Base-by-base conservation (phyloP, 2,329 filamentous ascomycete species). In the Colletotrichum nymphaeae region DNA sequence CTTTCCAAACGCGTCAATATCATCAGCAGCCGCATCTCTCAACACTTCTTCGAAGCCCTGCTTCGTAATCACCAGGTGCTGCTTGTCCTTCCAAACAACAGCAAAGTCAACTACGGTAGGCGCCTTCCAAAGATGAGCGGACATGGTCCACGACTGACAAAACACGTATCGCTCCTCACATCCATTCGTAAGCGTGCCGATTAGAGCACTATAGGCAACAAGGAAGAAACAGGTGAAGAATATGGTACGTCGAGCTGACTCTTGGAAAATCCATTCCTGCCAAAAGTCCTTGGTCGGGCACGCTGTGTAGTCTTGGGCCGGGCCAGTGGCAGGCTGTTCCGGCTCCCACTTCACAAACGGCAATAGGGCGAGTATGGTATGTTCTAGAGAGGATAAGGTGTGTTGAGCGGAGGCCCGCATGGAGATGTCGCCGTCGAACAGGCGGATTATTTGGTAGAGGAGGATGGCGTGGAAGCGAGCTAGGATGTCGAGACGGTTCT, bases 171-270 rank as follows among this genome's bases (percentile, higher is more conserved):
- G 78, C 2, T 79, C 80, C 57, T 80, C 79, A 46, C 82, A 84
- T 2, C 75, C 69, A 3, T 72, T 73, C 4, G 28, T 5, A 9
- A 69, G 69, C 3, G 77, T 75, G 2, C 80, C 81, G 2, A 79
- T 70, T n/a, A 86, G 73, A 19, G 83, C 74, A 1, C 81, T 79
- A 70, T 85, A 83, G 14, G 78, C 73, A 59, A 84, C 81, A 22
- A 83, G 64, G 65, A 89, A 83, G 56, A 87, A 88, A 74, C 86
- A 86, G 0, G 84, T 78, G 14, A 87, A 80, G 1, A 90, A 79
- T 0, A 87, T 80, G 0, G 88, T 90, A 19, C 89, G 85, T 2
- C 88, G 84, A 1, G 85, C 81, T 0, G 88, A 89, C 76, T 91
- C 89, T 12, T 88, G 83, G 24, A 89, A 81, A 3, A 88, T 79